These are phyloP conservation scores for Auriscalpium vulgare DNA, from an alignment of 768 basidiomycete genomes.

Conservation along the genomic window DNA sequence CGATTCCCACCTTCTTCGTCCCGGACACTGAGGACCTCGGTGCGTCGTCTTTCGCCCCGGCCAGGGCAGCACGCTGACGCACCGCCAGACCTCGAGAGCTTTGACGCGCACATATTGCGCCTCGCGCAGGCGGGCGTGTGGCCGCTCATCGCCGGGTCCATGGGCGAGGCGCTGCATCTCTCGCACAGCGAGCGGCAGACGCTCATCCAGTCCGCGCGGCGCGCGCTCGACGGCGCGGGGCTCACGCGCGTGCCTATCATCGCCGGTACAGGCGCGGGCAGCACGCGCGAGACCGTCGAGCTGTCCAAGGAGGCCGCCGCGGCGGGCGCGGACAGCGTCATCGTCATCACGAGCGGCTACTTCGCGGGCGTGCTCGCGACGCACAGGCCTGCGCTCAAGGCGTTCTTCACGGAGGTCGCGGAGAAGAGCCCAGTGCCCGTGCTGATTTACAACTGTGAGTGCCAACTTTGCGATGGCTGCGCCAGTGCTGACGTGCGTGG, in stretches of 20 bases:
- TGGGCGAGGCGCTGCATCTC: constrained; percentile 80
- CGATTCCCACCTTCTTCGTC: constrained; percentile 81
- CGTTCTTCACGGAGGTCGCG: constrained; percentile 70
- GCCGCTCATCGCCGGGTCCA: constrained; percentile 70
- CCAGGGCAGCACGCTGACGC: constrained; percentile 3
- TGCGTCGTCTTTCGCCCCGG: constrained; percentile 30
- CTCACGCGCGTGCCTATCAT: constrained; percentile 57
- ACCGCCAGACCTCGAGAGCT: constrained; percentile 52
- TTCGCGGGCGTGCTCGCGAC: constrained; percentile 67
- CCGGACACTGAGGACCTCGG: constrained; percentile 75
- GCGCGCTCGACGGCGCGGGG: constrained; percentile 61
- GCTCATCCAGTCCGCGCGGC: constrained; percentile 60
- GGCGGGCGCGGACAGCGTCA: constrained; percentile 81
- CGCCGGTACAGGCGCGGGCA: constrained; percentile 76
- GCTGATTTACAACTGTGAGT: constrained; percentile 81
- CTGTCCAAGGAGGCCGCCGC: constrained; percentile 69
- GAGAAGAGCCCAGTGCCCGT: constrained; percentile 80
- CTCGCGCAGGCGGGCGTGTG: constrained; percentile 61
- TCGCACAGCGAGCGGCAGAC: constrained; percentile 56
- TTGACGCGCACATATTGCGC: constrained; percentile 58
- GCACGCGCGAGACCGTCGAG: constrained; percentile 76
- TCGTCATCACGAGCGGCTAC: constrained; percentile 84
- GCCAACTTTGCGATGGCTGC: background rate
- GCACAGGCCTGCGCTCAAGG: constrained; percentile 63
- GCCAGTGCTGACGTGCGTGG: background rate